Base-by-base conservation (phyloP, 1,284 basidiomycete species). In the Trametes pubescens region DNA sequence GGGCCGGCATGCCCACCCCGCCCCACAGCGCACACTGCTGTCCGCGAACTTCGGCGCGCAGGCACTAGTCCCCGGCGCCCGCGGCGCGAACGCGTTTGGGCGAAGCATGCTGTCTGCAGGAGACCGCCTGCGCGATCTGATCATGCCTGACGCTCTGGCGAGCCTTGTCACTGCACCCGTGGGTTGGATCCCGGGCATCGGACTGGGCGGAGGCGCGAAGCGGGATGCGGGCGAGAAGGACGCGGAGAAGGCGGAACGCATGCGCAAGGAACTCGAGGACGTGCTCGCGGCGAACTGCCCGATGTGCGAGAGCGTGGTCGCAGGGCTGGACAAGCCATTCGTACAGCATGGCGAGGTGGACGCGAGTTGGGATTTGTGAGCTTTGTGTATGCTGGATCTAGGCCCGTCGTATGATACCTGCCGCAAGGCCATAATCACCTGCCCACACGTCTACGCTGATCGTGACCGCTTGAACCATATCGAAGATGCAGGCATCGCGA, bases 111-210 rank as follows among this genome's bases (percentile, higher is more conserved):
- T 95, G 11, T 93, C 92, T 13, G 95, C 95, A 0, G 94, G 95
- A 18, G 96, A 98, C 77, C 86, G 89, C 65, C 79, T 98, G 61
- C 86, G 95, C 43, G 95, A 96, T 75, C 81, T 98, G 57, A 96
- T 99, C 72, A 81, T 97, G 5, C 96, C 96, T 13, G 96, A 98
- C 72, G 93, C 94, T 6, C 83, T 98, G 26, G 94, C 92, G 26
- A 83, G 85, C 46, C 80, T 90, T 29, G 87, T 93, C 58, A 86
- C 87, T 18, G 81, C 87, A 40, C 87, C 87, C 24, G 80, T 79
- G 60, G 82, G 82, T 53, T 90, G 88, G 87, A 87, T 91, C 71
- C 85, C 86, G 54, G 85, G 86, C 54, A 88, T 88, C 71, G 86
- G 79, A 29, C 52, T 61, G n/a, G 65, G 81, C 35, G 82, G 80